Evolutionary conservation across 2,329 filamentous ascomycete genomes (phyloP).

Genomic region (Cladosporium sp.): DNA sequence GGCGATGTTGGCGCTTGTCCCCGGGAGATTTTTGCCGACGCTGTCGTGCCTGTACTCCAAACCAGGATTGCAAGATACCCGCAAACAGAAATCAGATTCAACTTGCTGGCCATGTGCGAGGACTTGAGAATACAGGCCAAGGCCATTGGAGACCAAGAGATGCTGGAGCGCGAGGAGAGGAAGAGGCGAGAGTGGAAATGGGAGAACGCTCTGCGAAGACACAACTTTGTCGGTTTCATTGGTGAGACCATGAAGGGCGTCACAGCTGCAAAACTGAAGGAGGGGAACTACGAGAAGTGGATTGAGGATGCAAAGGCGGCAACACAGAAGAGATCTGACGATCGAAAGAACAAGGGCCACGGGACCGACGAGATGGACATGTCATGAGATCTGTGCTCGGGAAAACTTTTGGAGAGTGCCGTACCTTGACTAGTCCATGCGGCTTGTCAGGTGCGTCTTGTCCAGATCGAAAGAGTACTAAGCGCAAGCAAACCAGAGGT

Average conservation of each 20-base stretch:
- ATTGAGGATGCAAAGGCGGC: constrained; percentile 66
- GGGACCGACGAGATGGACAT: constrained; percentile 44
- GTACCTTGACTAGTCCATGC: not conserved
- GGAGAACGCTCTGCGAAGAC: constrained; percentile 87
- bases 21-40: constrained; percentile 70
- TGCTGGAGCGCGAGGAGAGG: constrained; percentile 74
- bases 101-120: constrained; percentile 86
- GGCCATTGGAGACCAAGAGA: constrained; percentile 80
- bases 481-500: not conserved
- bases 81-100: constrained; percentile 87
- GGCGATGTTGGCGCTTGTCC: constrained; percentile 69
- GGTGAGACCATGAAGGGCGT: constrained; percentile 88
- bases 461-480: not conserved
- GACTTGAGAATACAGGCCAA: constrained; percentile 76
- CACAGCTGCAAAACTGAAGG: constrained; percentile 69
- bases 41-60: constrained; percentile 85
- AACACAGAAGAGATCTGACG: constrained; percentile 54
- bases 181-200: constrained; percentile 88
- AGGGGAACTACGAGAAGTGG: constrained; percentile 72
- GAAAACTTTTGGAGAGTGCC: not conserved
- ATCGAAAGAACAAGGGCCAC: constrained; percentile 45
- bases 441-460: not conserved
- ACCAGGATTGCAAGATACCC: constrained; percentile 83
- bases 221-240: constrained; percentile 96
- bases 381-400: constrained; percentile 26